phyloP scores from a whole-genome alignment of 768 basidiomycete genomes.

The Gautieria morchelliformis region DNA sequence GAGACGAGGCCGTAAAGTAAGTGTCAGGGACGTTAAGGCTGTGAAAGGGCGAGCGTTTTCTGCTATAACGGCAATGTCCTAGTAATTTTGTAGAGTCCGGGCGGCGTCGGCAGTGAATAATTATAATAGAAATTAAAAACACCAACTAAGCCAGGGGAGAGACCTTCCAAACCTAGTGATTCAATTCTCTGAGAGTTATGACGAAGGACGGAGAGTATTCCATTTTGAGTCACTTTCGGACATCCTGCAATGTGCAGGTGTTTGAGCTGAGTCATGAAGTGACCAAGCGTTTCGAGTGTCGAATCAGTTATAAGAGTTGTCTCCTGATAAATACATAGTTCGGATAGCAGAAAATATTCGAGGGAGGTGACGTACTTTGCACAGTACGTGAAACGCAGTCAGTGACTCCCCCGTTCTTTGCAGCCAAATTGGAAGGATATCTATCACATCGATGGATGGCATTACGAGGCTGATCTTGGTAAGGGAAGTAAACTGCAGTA shows the following conservation, averaged over 20 bases:
- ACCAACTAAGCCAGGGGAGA: constrained; percentile 29
- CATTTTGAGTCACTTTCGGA: constrained; percentile 52
- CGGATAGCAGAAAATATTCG: background rate
- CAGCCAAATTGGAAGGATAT: constrained; percentile 44
- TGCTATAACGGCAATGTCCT: constrained; percentile 48
- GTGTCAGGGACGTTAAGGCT: constrained; percentile 45
- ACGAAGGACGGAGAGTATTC: constrained; percentile 43
- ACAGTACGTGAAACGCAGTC: constrained; percentile 53
- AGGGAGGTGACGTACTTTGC: constrained; percentile 39
- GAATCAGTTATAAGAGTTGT: constrained; percentile 51
- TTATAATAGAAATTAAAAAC: no score
- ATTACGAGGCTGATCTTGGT: constrained; percentile 60
- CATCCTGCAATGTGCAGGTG: constrained; percentile 59
- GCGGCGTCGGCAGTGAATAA: no score
- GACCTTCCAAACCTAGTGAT: constrained; percentile 49
- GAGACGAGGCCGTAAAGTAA: constrained; percentile 36
- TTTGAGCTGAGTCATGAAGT: constrained; percentile 40
- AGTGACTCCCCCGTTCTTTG: constrained; percentile 34
- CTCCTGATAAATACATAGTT: constrained; percentile 27
- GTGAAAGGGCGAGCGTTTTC: constrained; percentile 31
- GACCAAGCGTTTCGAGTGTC: constrained; percentile 40
- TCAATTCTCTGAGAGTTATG: constrained; percentile 37
- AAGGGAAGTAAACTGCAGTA: constrained; percentile 43
- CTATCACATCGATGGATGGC: constrained; percentile 51
- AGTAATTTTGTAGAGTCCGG: background rate